Evolutionary conservation across 2,329 filamentous ascomycete species (phyloP).

Genomic region (Cladobotryum mycophilum): DNA sequence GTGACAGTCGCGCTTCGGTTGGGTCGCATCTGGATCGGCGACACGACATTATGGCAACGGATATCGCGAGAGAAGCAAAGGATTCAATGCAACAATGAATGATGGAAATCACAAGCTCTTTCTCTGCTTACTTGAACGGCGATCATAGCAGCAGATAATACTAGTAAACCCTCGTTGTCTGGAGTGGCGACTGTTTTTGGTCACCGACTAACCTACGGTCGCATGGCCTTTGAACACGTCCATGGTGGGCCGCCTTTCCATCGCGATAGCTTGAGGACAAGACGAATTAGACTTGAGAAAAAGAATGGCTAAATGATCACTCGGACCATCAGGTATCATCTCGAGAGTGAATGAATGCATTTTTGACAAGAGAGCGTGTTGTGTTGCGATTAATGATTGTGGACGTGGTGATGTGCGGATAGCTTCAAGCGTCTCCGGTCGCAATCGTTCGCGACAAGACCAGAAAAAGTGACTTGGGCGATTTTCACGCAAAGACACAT

Average conservation of each 20-base stretch:
- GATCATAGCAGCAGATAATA: background rate
- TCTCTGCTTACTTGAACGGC: background rate
- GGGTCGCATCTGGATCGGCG: too few species aligned
- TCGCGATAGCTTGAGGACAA: background rate
- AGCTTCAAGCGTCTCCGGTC: constrained; percentile 22
- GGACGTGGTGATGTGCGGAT: constrained; percentile 24
- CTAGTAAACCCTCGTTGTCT: background rate
- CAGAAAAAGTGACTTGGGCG: constrained; percentile 24
- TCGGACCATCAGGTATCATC: background rate
- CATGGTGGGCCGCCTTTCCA: constrained; percentile 3
- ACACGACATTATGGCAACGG: too few species aligned
- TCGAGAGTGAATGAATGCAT: background rate
- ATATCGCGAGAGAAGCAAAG: too few species aligned
- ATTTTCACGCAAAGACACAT: constrained; percentile 4
- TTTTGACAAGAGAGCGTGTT: constrained; percentile 9
- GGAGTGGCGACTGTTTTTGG: constrained; percentile 7
- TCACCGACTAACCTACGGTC: constrained; percentile 2
- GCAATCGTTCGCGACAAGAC: constrained; percentile 1
- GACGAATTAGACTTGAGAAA: background rate
- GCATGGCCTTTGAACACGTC: constrained; percentile 10
- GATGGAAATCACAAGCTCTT: background rate
- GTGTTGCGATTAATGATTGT: constrained; percentile 14
- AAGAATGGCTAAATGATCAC: background rate
- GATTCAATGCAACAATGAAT: too few species aligned
- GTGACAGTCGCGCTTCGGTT: too few species aligned